Evolutionary conservation across 441 rosid genomes (phyloP), one percentile per base, ranked within the genome.

Genomic region (Adansonia grandidieri): DNA sequence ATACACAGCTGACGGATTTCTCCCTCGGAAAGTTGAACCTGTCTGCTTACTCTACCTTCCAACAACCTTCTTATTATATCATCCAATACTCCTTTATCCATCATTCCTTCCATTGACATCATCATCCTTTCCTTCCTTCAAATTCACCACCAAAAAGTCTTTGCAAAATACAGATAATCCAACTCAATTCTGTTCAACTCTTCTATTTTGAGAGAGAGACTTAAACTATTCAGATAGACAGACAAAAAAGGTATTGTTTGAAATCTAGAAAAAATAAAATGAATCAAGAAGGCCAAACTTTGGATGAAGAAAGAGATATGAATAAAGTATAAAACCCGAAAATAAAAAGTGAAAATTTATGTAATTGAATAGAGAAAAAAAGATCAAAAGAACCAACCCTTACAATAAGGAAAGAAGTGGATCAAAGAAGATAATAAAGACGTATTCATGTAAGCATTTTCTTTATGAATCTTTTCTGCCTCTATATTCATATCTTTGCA

Each of bases 1-100:
- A 93, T 85, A 81, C 99, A 96, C 60, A 94, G 93, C 82, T 94
- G 99, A 77, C 98, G 98, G 88, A 94, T 94, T 94, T 94, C 99
- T 66, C 85, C 87, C 86, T 96, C 99, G 0, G 98, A 96, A 53
- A 94, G 89, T 89, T 94, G 98, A 69, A 93, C 99, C 77, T 94
- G 99, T 79, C 89, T 94, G 7, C 94, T 93, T 78, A 95, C 98
- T 91, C 85, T 94, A 7, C 98, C 98, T 51, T 92, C 99, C 86
- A 96, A 82, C 17, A 96, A 78, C 85, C 99, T 93, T 81, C 95
- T 86, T 58, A 94, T 92, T n/a, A 96, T 92, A 78, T 96, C 99
- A 85, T 96, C 98, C 90, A 96, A 79, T 7, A 89, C 96, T 62
- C 88, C 84, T 78, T 83, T 88, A 83, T 94, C 97, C 95, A 93